phyloP scores from a whole-genome alignment of 1,284 basidiomycete genomes.

The Puccinia horiana region DNA sequence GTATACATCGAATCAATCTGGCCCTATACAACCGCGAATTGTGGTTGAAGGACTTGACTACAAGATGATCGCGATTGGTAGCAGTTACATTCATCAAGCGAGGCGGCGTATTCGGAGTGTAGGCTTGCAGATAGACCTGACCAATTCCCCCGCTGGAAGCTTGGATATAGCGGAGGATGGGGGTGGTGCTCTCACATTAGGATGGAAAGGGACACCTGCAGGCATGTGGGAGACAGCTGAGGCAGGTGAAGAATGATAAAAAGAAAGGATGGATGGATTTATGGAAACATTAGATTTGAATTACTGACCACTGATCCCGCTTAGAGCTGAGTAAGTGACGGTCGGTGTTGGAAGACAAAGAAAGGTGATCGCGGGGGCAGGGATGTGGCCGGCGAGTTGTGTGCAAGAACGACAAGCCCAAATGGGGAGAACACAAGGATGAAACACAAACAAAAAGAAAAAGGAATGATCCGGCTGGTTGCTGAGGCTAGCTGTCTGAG shows the following conservation, averaged over 20 bases:
- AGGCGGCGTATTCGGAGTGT: neutral
- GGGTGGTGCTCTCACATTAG: conserved; percentile 8
- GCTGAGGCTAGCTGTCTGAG: neutral
- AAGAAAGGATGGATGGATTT: too few relatives aligned
- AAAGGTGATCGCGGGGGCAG: neutral
- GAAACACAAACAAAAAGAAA: neutral
- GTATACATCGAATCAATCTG: neutral
- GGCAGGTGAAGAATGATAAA: neutral
- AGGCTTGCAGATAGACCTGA: neutral
- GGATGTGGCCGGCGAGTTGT: neutral
- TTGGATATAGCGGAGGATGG: neutral
- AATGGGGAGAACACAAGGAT: neutral
- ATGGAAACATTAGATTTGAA: neutral
- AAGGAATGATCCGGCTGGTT: neutral
- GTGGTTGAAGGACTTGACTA: neutral
- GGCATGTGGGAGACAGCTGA: neutral
- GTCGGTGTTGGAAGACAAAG: neutral
- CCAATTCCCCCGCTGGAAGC: neutral
- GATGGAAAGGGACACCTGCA: neutral
- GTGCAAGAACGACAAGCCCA: neutral
- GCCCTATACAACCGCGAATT: neutral
- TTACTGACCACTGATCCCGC: conserved; percentile 13
- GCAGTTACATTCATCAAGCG: neutral
- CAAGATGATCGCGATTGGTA: neutral
- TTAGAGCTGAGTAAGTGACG: conserved; percentile 4